Conservation (phyloP, 345 rosid species). For the Euclidium syriacum region DNA sequence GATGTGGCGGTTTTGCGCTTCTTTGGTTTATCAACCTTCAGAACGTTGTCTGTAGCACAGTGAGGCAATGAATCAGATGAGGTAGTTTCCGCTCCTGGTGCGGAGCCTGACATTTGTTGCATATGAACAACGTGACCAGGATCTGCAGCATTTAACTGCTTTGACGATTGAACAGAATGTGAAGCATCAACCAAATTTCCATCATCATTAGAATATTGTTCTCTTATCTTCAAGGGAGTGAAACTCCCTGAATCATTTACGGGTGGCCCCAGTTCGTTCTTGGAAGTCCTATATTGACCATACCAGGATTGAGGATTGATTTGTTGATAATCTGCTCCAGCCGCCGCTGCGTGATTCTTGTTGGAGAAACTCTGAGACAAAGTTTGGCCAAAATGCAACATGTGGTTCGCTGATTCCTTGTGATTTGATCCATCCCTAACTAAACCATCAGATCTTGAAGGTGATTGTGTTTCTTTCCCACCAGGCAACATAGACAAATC, state of each 20-base stretch:
- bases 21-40: conserved; percentile 33
- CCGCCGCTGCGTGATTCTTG: conserved; percentile 34
- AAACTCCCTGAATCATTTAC: conserved; percentile 36
- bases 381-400: conserved; percentile 30
- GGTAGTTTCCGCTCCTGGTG: conserved; percentile 35
- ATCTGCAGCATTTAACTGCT: conserved; percentile 37
- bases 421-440: conserved; percentile 29
- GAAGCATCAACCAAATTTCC: conserved; percentile 43
- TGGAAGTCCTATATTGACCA: conserved; percentile 59
- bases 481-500: conserved; percentile 38
- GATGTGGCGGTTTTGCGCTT: conserved; percentile 64
- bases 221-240: conserved; percentile 36
- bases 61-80: conserved; percentile 34
- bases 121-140: conserved; percentile 29
- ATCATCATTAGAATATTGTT: conserved; percentile 37
- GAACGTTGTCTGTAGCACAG: conserved; percentile 32
- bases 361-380: conserved; percentile 33
- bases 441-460: conserved; percentile 36
- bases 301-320: conserved; percentile 74
- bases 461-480: conserved; percentile 42
- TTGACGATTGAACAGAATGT: conserved; percentile 28
- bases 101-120: conserved; percentile 28
- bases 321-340: conserved; percentile 46
- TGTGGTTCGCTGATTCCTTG: conserved; percentile 28
- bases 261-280: conserved; percentile 56